phyloP scores from a whole-genome alignment of 768 basidiomycete genomes.

The Boletus barrowsii region DNA sequence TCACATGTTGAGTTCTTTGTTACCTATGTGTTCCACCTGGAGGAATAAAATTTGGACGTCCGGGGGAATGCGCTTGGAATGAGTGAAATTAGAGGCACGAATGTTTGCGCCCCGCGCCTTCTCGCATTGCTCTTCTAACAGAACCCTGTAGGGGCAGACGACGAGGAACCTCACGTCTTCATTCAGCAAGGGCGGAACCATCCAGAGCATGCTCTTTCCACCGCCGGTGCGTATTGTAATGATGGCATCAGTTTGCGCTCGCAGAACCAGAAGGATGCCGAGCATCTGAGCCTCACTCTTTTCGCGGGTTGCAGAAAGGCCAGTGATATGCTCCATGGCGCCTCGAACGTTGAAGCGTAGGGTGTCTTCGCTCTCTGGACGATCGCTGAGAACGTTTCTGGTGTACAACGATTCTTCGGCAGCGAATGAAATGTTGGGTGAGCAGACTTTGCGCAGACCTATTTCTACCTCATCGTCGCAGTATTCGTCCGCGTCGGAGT shows the following conservation, averaged over 20 bases:
- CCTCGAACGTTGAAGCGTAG: no score
- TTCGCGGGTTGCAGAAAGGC: neutral
- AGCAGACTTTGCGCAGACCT: no score
- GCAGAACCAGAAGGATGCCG: neutral
- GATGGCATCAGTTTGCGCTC: neutral
- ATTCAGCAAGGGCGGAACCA: neutral
- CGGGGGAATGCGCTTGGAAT: neutral
- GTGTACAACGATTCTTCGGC: no score
- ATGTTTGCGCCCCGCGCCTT: neutral
- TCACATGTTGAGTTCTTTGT: neutral
- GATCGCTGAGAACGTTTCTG: no score
- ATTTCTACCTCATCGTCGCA: no score
- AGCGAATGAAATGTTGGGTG: no score
- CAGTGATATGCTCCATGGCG: no score
- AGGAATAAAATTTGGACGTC: neutral
- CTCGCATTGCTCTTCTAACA: neutral
- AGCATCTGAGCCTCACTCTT: neutral
- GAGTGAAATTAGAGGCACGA: neutral
- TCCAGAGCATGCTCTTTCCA: neutral
- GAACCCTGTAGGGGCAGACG: neutral
- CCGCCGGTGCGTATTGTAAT: neutral
- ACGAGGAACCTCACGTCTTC: neutral
- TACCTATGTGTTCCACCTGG: neutral
- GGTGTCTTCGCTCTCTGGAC: no score
- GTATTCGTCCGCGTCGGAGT: no score